Evolutionary conservation across 768 basidiomycete species (phyloP).

Genomic region (Leccinum ochraceum): DNA sequence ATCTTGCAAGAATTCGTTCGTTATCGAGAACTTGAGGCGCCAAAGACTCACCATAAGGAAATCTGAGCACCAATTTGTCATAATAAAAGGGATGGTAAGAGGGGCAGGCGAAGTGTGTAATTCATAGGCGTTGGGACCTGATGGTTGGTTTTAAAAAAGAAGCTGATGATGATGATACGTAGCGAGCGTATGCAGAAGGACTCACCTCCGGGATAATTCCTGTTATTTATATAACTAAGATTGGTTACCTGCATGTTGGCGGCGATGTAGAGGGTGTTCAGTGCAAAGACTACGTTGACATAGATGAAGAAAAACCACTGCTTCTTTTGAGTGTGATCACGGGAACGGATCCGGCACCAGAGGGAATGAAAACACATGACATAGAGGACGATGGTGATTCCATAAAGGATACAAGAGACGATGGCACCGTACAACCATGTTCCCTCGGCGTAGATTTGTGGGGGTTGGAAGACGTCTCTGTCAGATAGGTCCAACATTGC

Average conservation of each 20-base stretch:
- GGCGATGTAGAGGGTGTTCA: constrained; percentile 31
- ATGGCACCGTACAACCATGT: constrained; percentile 35
- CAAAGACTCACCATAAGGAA: constrained; percentile 29
- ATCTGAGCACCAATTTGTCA: constrained; percentile 34
- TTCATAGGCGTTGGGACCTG: constrained; percentile 31
- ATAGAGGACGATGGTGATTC: constrained; percentile 29
- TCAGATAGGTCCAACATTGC: constrained; percentile 17
- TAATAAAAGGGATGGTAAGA: constrained; percentile 30
- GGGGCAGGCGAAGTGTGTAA: constrained; percentile 25
- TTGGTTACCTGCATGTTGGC: constrained; percentile 27
- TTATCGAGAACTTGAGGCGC: neutral
- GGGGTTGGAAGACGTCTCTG: constrained; percentile 11
- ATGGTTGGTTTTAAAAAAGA: neutral
- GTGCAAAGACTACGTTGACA: constrained; percentile 30
- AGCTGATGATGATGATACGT: neutral
- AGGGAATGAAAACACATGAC: constrained; percentile 31
- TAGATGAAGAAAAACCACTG: constrained; percentile 33
- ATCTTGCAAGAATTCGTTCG: constrained; percentile 20
- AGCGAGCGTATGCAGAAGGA: neutral
- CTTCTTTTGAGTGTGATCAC: constrained; percentile 10
- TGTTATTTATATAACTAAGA: constrained; percentile 31
- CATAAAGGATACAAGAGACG: constrained; percentile 29
- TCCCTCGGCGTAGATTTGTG: constrained; percentile 24
- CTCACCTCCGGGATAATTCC: constrained; percentile 34
- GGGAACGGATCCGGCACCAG: constrained; percentile 24